Percentiles rank a stretch among this genome's conserved stretches.
Evolutionary conservation across 2,329 filamentous ascomycete genomes (phyloP).

Genomic region (Aspergillus ustus): DNA sequence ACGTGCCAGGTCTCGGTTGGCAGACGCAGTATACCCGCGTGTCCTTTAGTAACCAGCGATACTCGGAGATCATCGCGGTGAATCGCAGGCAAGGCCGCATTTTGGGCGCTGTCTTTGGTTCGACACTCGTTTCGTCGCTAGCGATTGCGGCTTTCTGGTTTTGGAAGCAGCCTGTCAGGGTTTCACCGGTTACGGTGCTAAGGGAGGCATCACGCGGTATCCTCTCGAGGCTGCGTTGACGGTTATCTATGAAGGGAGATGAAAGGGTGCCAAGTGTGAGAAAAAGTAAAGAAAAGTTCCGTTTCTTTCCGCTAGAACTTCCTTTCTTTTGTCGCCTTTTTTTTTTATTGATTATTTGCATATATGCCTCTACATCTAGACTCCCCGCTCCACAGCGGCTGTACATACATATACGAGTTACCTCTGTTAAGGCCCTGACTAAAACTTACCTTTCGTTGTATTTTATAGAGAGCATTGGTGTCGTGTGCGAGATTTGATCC

Average conservation of each 20-base stretch:
- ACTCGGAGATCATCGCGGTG: constrained; percentile 76
- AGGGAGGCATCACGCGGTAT: constrained; percentile 20
- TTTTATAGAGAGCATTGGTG: neutral
- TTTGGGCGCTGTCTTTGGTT: constrained; percentile 50
- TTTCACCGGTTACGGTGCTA: constrained; percentile 27
- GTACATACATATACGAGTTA: neutral
- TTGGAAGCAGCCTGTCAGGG: constrained; percentile 35
- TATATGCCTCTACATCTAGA: neutral
- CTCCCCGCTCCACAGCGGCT: neutral
- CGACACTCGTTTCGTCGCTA: constrained; percentile 34
- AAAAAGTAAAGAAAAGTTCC: neutral
- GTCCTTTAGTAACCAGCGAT: constrained; percentile 91
- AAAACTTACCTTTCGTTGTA: neutral
- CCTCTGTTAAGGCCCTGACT: neutral
- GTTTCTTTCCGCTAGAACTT: neutral
- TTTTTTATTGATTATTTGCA: neutral
- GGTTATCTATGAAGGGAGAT: neutral
- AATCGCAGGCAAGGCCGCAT: constrained; percentile 71
- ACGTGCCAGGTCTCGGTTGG: constrained; percentile 80
- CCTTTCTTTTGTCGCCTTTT: neutral
- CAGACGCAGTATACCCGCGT: constrained; percentile 90
- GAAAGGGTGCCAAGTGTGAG: neutral
- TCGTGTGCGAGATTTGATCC: neutral
- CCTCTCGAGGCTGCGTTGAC: constrained; percentile 16
- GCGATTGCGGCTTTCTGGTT: constrained; percentile 34